These are phyloP conservation scores for Chalciporus pseudorubinellus DNA, from an alignment of 768 basidiomycete species.

Conservation along the genomic window DNA sequence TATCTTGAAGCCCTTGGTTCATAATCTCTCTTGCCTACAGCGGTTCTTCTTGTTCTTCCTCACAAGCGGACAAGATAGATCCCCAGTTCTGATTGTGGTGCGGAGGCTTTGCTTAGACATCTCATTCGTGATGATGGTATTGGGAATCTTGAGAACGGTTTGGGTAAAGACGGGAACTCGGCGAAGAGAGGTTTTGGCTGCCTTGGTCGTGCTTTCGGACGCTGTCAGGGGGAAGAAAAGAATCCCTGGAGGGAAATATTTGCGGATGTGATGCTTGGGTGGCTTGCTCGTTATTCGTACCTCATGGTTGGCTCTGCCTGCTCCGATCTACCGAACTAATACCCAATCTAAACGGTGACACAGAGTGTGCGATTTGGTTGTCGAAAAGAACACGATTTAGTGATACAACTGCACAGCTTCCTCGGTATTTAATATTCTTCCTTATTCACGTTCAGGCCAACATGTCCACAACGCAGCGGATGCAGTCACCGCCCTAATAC, in stretches of 20 bases:
- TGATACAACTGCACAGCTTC: constrained; percentile 4
- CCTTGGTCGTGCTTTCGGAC: constrained; percentile 65
- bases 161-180: constrained; percentile 73
- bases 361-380: background rate
- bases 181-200: constrained; percentile 63
- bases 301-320: constrained; percentile 1
- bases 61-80: constrained; percentile 49
- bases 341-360: background rate
- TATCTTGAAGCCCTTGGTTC: constrained; percentile 62
- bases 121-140: constrained; percentile 65
- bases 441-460: constrained; percentile 30
- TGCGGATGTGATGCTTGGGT: constrained; percentile 7
- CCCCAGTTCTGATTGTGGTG: constrained; percentile 65
- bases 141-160: constrained; percentile 52
- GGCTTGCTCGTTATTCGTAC: constrained; percentile 12
- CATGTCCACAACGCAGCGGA: constrained; percentile 96
- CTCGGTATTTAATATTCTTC: background rate
- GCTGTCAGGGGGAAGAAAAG: constrained; percentile 63
- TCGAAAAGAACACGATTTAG: background rate
- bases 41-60: constrained; percentile 58
- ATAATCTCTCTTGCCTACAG: constrained; percentile 46
- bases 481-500: constrained; percentile 70
- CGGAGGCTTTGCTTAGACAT: constrained; percentile 76
- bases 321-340: background rate
- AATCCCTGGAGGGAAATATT: constrained; percentile 43